Evolutionary conservation across 225 moss, liverwort and hornwort genomes (phyloP).

Genomic region (Antitrichia curtipendula): DNA sequence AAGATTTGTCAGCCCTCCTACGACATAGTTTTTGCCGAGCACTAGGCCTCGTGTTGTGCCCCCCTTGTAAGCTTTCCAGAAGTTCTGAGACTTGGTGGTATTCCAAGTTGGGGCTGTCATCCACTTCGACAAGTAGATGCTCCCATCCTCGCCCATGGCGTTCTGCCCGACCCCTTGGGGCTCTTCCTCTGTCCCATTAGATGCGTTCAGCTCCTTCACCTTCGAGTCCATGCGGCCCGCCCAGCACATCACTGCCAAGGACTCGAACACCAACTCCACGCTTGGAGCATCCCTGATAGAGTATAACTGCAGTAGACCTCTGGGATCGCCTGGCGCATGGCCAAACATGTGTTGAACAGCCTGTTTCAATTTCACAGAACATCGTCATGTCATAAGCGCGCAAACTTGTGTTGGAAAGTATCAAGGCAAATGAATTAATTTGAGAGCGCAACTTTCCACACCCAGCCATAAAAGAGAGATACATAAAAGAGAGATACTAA

Average conservation of each 20-base stretch:
- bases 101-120: slow-evolving; percentile 70
- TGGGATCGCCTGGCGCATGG: slow-evolving; percentile 20
- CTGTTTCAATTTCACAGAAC: slow-evolving; percentile 4
- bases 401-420: not conserved
- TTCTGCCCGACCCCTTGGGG: slow-evolving; percentile 19
- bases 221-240: slow-evolving; percentile 74
- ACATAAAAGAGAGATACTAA: not conserved
- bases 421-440: not conserved
- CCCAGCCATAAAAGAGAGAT: not conserved
- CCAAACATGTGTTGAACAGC: slow-evolving; percentile 62
- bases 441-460: not conserved
- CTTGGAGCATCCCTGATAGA: slow-evolving; percentile 43
- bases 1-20: slow-evolving; percentile 72
- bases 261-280: slow-evolving; percentile 67
- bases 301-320: slow-evolving; percentile 62
- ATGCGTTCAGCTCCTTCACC: slow-evolving; percentile 25
- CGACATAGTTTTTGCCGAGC: slow-evolving; percentile 75
- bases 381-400: not conserved
- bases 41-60: slow-evolving; percentile 51
- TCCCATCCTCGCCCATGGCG: slow-evolving; percentile 69
- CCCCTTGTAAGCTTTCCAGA: slow-evolving; percentile 59
- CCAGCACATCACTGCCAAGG: slow-evolving; percentile 73
- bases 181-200: slow-evolving; percentile 31
- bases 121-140: slow-evolving; percentile 70
- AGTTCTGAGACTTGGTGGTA: slow-evolving; percentile 51